Evolutionary conservation across 2,329 filamentous ascomycete species (phyloP).

Genomic region (Fusarium clavum): DNA sequence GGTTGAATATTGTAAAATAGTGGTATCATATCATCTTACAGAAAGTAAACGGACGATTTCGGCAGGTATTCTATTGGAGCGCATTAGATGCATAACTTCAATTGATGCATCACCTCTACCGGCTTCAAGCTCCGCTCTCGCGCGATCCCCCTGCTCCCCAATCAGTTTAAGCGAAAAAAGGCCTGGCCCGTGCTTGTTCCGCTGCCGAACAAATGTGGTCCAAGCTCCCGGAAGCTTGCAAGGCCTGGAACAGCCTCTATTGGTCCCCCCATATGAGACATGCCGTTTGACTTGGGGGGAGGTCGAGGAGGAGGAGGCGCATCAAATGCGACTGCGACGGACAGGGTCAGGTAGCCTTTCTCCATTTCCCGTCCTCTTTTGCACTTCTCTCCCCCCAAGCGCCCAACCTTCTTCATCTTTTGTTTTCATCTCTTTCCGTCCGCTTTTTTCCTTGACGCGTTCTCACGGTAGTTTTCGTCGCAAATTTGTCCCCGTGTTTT

Average conservation of each 20-base stretch:
- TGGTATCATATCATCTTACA: constrained; percentile 13
- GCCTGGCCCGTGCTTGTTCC: constrained; percentile 36
- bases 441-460: constrained; percentile 26
- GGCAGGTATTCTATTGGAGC: constrained; percentile 1
- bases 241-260: constrained; percentile 36
- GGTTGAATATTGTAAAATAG: neutral
- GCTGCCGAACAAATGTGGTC: constrained; percentile 43
- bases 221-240: constrained; percentile 50
- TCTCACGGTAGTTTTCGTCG: constrained; percentile 10
- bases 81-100: constrained; percentile 44
- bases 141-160: constrained; percentile 16
- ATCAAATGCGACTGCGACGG: constrained; percentile 46
- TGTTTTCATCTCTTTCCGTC: constrained; percentile 31
- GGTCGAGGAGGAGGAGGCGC: constrained; percentile 16
- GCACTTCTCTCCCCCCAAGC: constrained; percentile 30
- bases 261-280: constrained; percentile 40
- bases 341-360: constrained; percentile 25
- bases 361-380: constrained; percentile 13
- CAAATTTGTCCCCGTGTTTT: constrained; percentile 21
- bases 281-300: constrained; percentile 6
- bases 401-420: constrained; percentile 42
- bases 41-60: constrained; percentile 17
- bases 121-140: constrained; percentile 16
- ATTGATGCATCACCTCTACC: constrained; percentile 43
- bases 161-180: constrained; percentile 30